Conservation (phyloP, 768 basidiomycete genomes). For the Lactarius hatsudake region DNA sequence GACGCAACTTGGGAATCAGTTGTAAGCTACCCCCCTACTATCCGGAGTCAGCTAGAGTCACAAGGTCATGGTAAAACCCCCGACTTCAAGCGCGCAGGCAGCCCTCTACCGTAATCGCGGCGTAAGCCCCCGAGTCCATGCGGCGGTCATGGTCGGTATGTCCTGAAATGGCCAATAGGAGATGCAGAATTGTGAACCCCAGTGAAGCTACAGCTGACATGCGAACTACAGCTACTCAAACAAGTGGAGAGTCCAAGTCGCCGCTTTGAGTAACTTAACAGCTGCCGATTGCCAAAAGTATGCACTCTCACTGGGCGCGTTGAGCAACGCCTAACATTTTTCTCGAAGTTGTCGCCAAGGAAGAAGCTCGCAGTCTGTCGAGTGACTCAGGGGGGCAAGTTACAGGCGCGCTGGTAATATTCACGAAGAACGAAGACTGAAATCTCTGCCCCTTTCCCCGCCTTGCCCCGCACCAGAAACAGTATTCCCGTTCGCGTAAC, state of each 20-base stretch:
- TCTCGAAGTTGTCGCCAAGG: background rate
- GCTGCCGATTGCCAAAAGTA: background rate
- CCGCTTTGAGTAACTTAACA: background rate
- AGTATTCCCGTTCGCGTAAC: slow-evolving; percentile 1
- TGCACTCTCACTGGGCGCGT: background rate
- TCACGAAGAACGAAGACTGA: background rate
- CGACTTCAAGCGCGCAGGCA: background rate
- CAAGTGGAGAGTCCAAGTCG: background rate
- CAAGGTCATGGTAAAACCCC: background rate
- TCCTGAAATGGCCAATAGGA: background rate
- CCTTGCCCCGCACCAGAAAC: background rate
- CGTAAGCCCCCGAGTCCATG: background rate
- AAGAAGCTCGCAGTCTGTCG: background rate
- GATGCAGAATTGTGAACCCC: background rate
- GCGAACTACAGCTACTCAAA: background rate
- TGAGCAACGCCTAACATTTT: background rate
- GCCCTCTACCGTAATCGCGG: background rate
- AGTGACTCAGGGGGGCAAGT: background rate
- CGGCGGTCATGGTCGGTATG: background rate
- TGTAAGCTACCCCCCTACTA: background rate
- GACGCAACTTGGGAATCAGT: background rate
- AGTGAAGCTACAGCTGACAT: background rate
- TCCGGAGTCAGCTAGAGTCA: background rate
- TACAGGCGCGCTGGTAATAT: background rate
- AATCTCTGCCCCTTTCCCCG: background rate